A percentile compares a stretch with the other conserved stretches of the same genome.
These are phyloP conservation scores for Penicillium tannophilum DNA, from an alignment of 495 filamentous ascomycete genomes.

Conservation along the genomic window DNA sequence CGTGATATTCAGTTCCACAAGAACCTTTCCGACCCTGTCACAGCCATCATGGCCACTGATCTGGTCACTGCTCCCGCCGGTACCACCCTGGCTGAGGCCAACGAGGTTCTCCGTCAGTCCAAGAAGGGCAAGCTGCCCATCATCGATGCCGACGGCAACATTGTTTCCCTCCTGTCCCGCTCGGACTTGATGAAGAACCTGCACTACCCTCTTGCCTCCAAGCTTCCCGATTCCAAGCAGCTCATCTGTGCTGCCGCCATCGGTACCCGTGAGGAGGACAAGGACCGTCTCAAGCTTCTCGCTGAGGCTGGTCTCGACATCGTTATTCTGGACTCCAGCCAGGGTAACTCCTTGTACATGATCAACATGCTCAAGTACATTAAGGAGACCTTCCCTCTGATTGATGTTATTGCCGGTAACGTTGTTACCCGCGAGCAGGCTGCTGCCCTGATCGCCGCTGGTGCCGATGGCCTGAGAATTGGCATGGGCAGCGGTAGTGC, in stretches of 20 bases:
- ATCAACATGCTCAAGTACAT: slow-evolving; percentile 95
- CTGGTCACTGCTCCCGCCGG: slow-evolving; percentile 88
- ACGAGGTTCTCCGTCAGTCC: slow-evolving; percentile 87
- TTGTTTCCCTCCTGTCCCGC: slow-evolving; percentile 92
- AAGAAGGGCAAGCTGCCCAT: slow-evolving; percentile 99
- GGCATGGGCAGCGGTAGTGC: slow-evolving; percentile 98
- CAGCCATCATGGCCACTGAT: slow-evolving; percentile 92
- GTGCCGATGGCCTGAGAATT: slow-evolving; percentile 94
- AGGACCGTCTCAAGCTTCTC: slow-evolving; percentile 78
- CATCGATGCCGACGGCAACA: slow-evolving; percentile 81
- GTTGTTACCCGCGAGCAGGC: slow-evolving; percentile 97
- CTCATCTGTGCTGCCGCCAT: slow-evolving; percentile 94
- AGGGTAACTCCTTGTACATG: slow-evolving; percentile 97
- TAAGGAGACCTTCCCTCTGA: slow-evolving; percentile 78
- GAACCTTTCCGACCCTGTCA: slow-evolving; percentile 67
- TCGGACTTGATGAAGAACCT: slow-evolving; percentile 99
- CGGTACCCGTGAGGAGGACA: slow-evolving; percentile 91
- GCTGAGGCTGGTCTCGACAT: slow-evolving; percentile 96
- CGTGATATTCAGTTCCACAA: slow-evolving; percentile 96
- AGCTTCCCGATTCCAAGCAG: slow-evolving; percentile 96
- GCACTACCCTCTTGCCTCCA: slow-evolving; percentile 94
- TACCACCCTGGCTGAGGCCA: slow-evolving; percentile 84
- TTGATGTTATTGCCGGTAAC: slow-evolving; percentile 97
- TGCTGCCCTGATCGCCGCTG: slow-evolving; percentile 86
- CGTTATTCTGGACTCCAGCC: slow-evolving; percentile 90